Percentiles rank a stretch among this genome's conserved stretches.
Evolutionary conservation across 345 rosid species (phyloP).

Genomic region (Syzygium jambos): DNA sequence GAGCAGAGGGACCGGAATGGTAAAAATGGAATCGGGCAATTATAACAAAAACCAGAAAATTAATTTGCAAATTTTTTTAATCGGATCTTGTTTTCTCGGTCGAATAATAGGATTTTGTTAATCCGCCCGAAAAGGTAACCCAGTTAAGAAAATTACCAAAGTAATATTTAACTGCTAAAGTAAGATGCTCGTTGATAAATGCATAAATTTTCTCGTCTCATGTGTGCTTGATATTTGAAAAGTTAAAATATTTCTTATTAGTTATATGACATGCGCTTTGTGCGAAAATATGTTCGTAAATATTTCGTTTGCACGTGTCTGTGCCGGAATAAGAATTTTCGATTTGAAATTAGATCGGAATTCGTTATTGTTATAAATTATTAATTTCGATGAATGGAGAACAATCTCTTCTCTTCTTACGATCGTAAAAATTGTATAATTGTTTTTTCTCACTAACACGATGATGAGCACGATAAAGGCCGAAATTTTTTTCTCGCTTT

Average conservation of each 20-base stretch:
- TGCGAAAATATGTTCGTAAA: rapidly evolving
- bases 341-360: not conserved
- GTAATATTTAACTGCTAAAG: not conserved
- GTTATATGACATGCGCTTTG: not conserved
- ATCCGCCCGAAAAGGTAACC: not conserved
- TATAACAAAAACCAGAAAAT: not conserved
- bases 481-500: no score
- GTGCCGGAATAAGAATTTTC: not conserved
- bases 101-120: not conserved
- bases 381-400: not conserved
- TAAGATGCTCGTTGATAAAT: not conserved
- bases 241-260: not conserved
- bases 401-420: not conserved
- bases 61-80: not conserved
- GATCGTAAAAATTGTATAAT: not conserved
- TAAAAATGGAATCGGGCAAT: not conserved
- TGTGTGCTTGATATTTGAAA: not conserved
- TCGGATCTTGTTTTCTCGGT: no score
- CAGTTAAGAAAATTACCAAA: not conserved
- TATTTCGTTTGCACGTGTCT: not conserved
- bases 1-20: not conserved
- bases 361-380: not conserved
- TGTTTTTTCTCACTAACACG: not conserved
- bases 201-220: not conserved
- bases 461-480: not conserved